Conservation (phyloP, 176 grass and related monocot species). For the Paspalum notatum region DNA sequence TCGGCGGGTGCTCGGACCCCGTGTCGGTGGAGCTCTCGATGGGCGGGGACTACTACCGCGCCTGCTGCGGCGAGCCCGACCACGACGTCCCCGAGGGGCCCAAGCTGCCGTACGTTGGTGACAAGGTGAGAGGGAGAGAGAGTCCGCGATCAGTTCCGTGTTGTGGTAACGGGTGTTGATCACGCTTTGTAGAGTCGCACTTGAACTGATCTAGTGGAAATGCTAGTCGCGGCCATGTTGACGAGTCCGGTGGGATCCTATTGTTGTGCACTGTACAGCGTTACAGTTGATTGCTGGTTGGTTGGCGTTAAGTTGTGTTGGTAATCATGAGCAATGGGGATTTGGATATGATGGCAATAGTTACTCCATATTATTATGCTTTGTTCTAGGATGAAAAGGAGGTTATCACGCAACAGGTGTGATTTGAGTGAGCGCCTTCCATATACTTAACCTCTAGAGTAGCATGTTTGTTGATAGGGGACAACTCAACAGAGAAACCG, state of each 20-base stretch:
- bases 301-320: slow-evolving; percentile 8
- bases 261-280: background rate
- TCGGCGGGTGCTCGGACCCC: slow-evolving; percentile 38
- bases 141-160: background rate
- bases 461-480: background rate
- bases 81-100: slow-evolving; percentile 62
- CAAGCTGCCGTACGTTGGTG: slow-evolving; percentile 70
- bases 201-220: background rate
- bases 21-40: slow-evolving; percentile 53
- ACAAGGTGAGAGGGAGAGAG: slow-evolving; percentile 55
- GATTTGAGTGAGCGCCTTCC: background rate
- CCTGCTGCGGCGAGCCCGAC: slow-evolving; percentile 55
- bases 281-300: background rate
- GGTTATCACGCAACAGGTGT: background rate
- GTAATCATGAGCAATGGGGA: background rate
- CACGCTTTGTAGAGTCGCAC: background rate
- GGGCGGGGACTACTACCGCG: slow-evolving; percentile 64
- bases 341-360: background rate
- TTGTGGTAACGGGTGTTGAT: slow-evolving; percentile 21
- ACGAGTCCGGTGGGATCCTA: background rate
- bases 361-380: background rate
- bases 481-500: background rate
- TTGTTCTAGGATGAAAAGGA: background rate
- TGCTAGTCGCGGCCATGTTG: background rate
- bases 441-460: background rate